Percentiles rank a stretch among this genome's conserved stretches.
These are phyloP conservation scores for Phytophthora hibernalis DNA, from an alignment of 352 stramenopile species.

Conservation along the genomic window DNA sequence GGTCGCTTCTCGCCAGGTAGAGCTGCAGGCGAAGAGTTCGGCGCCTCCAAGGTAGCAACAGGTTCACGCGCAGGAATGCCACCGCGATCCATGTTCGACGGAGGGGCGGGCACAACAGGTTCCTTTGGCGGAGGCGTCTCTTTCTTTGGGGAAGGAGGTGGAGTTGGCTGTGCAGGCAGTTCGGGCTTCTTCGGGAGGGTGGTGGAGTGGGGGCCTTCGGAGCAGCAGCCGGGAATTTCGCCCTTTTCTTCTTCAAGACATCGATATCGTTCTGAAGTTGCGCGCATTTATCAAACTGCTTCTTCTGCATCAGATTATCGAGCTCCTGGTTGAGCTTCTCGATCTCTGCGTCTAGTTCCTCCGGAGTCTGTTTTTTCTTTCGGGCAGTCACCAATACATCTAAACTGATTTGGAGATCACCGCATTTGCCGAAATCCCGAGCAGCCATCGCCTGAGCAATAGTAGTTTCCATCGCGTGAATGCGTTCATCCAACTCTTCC, in stretches of 20 bases:
- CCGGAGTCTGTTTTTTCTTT: slow-evolving; percentile 88
- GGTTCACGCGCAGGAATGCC: slow-evolving; percentile 28
- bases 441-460: slow-evolving; percentile 83
- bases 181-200: slow-evolving; percentile 45
- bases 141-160: slow-evolving; percentile 36
- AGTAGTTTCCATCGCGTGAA: slow-evolving; percentile 63
- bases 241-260: slow-evolving; percentile 71
- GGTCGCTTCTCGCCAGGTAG: slow-evolving; percentile 43
- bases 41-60: slow-evolving; percentile 24
- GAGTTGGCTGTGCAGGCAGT: slow-evolving; percentile 33
- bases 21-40: slow-evolving; percentile 57
- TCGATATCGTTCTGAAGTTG: slow-evolving; percentile 89
- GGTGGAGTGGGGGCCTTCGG: slow-evolving; percentile 42
- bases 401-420: slow-evolving; percentile 71
- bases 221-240: slow-evolving; percentile 53
- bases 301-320: slow-evolving; percentile 72
- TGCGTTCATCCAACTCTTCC: slow-evolving; percentile 84
- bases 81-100: slow-evolving; percentile 43
- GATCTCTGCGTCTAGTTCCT: slow-evolving; percentile 87
- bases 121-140: slow-evolving; percentile 20
- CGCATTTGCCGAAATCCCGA: slow-evolving; percentile 83
- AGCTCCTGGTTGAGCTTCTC: slow-evolving; percentile 75
- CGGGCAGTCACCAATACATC: slow-evolving; percentile 72
- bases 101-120: slow-evolving; percentile 28
- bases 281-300: slow-evolving; percentile 88